Evolutionary conservation across 1,284 basidiomycete species (phyloP), one percentile per base, ranked within the genome.

Genomic region (Pyrrhoderma lamaoense): DNA sequence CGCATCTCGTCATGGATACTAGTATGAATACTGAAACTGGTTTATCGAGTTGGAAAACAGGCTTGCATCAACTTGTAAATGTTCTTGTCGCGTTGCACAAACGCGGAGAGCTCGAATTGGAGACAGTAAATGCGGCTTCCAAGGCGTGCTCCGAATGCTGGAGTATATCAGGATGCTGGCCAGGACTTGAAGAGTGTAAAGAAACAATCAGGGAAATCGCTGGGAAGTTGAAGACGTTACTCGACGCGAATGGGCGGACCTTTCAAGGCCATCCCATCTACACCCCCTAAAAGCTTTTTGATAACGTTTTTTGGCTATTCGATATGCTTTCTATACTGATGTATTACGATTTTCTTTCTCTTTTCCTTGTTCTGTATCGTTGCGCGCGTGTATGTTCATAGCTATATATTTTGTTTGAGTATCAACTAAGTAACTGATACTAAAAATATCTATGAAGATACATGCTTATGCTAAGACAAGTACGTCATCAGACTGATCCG

Each of bases 101-200:
- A 18, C 72, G 76, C 45, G 70, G 72, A 35, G 79, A 85, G 59
- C 73, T 89, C 45, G 81, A 87, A 58, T 69, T 82, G 18, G 82
- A 82, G 56, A 89, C 87, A 2, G 65, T 89, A 40, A 80, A 79
- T 60, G 77, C 73, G 38, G 84, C 83, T 2, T 82, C 82, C 53
- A 80, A 76, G 59, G 84, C 87, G 5, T 89, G 86, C 61, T 86
- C 85, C 2, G 87, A 89, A 63, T 88, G 86, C 64, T 89, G 87
- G 87, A 79, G 73, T 14, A 77, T 80, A 3, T 77, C 80, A 0
- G 78, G 77, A 0, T 76, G 76, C 14, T 89, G 82, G 81, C 69
- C 75, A 27, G 81, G 79, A 16, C 65, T 88, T 55, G 76, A 79
- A 42, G 76, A 77, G 22, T 77, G 76, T 58, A 71, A 77, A 53